phyloP scores from a whole-genome alignment of 768 basidiomycete genomes.

The Lentinula sp. region DNA sequence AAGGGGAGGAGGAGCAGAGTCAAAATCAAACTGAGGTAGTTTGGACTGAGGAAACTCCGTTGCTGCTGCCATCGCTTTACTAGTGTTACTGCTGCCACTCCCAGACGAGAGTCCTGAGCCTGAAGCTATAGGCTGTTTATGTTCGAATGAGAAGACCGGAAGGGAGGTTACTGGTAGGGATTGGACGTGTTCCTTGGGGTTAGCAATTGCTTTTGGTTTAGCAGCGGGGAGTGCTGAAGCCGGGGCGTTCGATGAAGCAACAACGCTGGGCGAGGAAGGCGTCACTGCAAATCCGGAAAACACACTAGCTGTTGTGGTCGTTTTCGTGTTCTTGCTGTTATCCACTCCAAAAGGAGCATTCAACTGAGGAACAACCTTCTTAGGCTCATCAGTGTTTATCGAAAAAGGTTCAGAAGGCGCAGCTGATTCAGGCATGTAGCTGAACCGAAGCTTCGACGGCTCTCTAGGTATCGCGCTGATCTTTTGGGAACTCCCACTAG shows the following conservation, averaged over 20 bases:
- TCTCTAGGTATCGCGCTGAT: slow-evolving; percentile 58
- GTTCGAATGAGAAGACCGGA: slow-evolving; percentile 29
- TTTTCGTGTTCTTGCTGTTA: background rate
- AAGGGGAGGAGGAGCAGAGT: slow-evolving; percentile 4
- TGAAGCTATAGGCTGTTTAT: slow-evolving; percentile 15
- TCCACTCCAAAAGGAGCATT: too few relatives aligned
- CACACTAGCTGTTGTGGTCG: slow-evolving; percentile 4
- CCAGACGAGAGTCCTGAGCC: slow-evolving; percentile 17
- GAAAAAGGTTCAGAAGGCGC: background rate
- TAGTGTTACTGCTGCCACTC: slow-evolving; percentile 20
- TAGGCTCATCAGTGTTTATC: background rate
- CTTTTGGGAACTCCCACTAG: slow-evolving; percentile 28
- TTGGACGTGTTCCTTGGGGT: slow-evolving; percentile 25
- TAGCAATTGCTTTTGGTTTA: background rate
- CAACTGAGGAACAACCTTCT: too few relatives aligned
- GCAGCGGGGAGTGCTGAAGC: slow-evolving; percentile 15
- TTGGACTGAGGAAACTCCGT: slow-evolving; percentile 29
- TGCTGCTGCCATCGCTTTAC: slow-evolving; percentile 23
- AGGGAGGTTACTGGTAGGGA: slow-evolving; percentile 22
- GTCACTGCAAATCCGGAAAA: slow-evolving; percentile 9
- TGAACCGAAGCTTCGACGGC: slow-evolving; percentile 73
- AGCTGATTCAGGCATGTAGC: slow-evolving; percentile 49
- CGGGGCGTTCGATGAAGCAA: slow-evolving; percentile 15
- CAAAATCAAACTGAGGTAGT: slow-evolving; percentile 42
- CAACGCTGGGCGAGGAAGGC: background rate